phyloP scores from a whole-genome alignment of 2,329 filamentous ascomycete genomes.

The Stemphylium vesicarium region DNA sequence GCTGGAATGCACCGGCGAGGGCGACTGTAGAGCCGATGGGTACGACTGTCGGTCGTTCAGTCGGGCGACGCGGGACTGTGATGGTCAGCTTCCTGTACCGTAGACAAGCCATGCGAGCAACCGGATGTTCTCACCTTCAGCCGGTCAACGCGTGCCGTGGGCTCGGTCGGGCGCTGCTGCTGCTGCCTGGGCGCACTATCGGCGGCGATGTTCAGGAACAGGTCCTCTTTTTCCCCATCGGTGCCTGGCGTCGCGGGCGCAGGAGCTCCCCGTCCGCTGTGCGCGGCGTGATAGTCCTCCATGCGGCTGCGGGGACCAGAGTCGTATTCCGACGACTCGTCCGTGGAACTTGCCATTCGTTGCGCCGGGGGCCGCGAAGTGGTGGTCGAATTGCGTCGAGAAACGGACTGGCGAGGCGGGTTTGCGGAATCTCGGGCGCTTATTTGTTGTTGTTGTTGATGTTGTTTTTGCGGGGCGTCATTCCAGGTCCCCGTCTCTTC shows the following conservation, averaged over 20 bases:
- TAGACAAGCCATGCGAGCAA: not conserved
- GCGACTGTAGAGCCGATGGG: conserved; percentile 37
- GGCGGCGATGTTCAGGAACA: conserved; percentile 52
- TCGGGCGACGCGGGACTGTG: conserved; percentile 47
- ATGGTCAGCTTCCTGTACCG: conserved; percentile 11
- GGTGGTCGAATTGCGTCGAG: conserved; percentile 29
- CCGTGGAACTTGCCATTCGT: conserved; percentile 40
- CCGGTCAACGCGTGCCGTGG: conserved; percentile 37
- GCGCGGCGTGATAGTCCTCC: conserved; percentile 24
- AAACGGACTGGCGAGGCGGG: conserved; percentile 4
- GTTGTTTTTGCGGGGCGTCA: conserved; percentile 23
- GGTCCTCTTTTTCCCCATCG: conserved; percentile 47
- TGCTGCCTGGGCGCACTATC: conserved; percentile 40
- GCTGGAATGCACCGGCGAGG: conserved; percentile 31
- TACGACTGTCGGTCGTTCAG: conserved; percentile 45
- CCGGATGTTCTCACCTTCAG: conserved; percentile 35
- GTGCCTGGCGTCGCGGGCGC: conserved; percentile 23
- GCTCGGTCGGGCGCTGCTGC: conserved; percentile 26
- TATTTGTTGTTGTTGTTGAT: conserved; percentile 15
- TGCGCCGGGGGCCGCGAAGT: conserved; percentile 23
- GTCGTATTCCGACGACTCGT: conserved; percentile 42
- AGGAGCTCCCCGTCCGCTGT: conserved; percentile 23
- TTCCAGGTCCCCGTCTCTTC: conserved; percentile 14
- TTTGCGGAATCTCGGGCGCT: conserved; percentile 10
- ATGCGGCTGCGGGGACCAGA: conserved; percentile 36